These are phyloP conservation scores for Verticillium nubilum DNA, from an alignment of 2,329 filamentous ascomycete genomes.

Conservation along the genomic window DNA sequence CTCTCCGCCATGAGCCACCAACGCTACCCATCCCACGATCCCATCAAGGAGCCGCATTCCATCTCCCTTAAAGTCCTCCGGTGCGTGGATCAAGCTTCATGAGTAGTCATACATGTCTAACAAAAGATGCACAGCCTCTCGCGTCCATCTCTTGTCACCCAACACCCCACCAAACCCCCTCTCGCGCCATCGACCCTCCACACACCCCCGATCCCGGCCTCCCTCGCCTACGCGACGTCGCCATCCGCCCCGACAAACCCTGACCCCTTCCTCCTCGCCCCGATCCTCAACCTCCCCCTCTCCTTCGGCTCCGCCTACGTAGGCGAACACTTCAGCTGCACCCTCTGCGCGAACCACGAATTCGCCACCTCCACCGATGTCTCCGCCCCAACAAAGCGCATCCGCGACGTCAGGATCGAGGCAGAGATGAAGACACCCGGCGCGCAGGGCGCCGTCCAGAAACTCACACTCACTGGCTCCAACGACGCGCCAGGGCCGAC, in stretches of 20 bases:
- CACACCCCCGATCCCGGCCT: slow-evolving; percentile 53
- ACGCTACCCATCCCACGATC: slow-evolving; percentile 50
- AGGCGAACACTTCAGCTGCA: slow-evolving; percentile 91
- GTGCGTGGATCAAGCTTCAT: slow-evolving; percentile 30
- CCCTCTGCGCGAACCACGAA: slow-evolving; percentile 94
- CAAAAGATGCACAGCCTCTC: slow-evolving; percentile 57
- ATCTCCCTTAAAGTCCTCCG: slow-evolving; percentile 73
- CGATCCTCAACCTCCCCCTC: slow-evolving; percentile 75
- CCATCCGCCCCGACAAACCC: slow-evolving; percentile 39
- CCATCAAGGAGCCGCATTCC: slow-evolving; percentile 68
- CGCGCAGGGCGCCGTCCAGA: slow-evolving; percentile 47
- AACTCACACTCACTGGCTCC: slow-evolving; percentile 50
- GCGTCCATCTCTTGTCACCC: slow-evolving; percentile 68
- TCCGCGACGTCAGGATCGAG: slow-evolving; percentile 74
- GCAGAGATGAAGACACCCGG: slow-evolving; percentile 93
- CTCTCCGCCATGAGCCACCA: slow-evolving; percentile 48
- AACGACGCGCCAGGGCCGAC: slow-evolving; percentile 4
- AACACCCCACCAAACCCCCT: slow-evolving; percentile 55
- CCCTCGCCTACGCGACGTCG: slow-evolving; percentile 61
- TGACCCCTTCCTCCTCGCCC: slow-evolving; percentile 51
- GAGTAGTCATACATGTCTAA: no score
- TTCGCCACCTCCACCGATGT: slow-evolving; percentile 5
- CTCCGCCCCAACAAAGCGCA: slow-evolving; percentile 33
- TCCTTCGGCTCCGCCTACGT: slow-evolving; percentile 94
- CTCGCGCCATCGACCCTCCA: slow-evolving; percentile 35